These are phyloP conservation scores for Crassisporium funariophilum DNA, from an alignment of 768 basidiomycete species.

Conservation along the genomic window DNA sequence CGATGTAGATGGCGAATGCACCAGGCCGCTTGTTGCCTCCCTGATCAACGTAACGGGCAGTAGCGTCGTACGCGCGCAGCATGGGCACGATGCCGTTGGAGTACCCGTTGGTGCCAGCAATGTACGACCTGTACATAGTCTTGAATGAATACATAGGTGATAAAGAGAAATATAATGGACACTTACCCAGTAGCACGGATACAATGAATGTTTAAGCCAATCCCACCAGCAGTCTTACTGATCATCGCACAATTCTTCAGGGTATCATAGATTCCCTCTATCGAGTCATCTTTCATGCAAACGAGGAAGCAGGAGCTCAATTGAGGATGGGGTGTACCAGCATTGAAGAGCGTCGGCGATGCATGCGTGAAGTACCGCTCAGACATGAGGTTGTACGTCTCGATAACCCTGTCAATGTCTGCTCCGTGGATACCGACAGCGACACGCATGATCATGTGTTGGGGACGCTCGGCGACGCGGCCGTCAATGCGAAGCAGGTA, in stretches of 20 bases:
- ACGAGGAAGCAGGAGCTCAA: conserved; percentile 97
- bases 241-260: conserved; percentile 99
- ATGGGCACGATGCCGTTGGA: conserved; percentile 99
- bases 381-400: conserved; percentile 96
- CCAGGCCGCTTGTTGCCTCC: conserved; percentile 99
- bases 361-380: conserved; percentile 99
- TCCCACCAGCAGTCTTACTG: conserved; percentile 98
- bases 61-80: conserved; percentile 97
- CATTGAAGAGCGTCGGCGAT: conserved; percentile 97
- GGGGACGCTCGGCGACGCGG: conserved; percentile 94
- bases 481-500: conserved; percentile 95
- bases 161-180: background rate
- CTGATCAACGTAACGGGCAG: conserved; percentile 98
- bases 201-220: conserved; percentile 93
- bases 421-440: conserved; percentile 94
- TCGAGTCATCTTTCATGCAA: conserved; percentile 98
- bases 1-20: conserved; percentile 97
- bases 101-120: conserved; percentile 98
- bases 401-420: conserved; percentile 85
- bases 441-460: conserved; percentile 99
- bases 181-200: conserved; percentile 92
- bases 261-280: conserved; percentile 99
- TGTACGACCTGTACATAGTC: conserved; percentile 78
- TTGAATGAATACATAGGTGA: background rate
- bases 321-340: conserved; percentile 94